Evolutionary conservation across 2,329 filamentous ascomycete genomes (phyloP).

Genomic region (Pyrenophora tritici-repentis): DNA sequence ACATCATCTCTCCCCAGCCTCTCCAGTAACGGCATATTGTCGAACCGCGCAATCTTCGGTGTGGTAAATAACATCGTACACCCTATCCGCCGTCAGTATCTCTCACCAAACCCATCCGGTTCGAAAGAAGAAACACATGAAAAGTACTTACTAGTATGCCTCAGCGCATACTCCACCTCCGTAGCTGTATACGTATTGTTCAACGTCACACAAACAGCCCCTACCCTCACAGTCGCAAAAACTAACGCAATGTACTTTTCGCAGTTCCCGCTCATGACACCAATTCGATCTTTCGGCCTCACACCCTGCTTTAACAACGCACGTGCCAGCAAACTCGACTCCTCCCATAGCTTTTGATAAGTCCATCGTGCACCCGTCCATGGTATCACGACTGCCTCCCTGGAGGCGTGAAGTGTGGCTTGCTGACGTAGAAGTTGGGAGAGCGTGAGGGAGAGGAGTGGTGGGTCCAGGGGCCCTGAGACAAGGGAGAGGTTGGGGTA

Average conservation of each 20-base stretch:
- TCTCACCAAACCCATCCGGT: background rate
- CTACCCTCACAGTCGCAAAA: conserved; percentile 66
- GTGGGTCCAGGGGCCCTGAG: conserved; percentile 69
- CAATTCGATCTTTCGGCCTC: conserved; percentile 70
- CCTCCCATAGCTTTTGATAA: conserved; percentile 53
- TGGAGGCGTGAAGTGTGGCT: conserved; percentile 65
- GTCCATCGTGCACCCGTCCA: conserved; percentile 78
- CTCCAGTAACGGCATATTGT: conserved; percentile 64
- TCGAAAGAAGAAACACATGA: too few species aligned
- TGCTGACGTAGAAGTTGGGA: conserved; percentile 75
- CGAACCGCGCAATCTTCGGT: conserved; percentile 67
- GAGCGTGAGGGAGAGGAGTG: conserved; percentile 72
- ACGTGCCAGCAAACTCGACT: conserved; percentile 48
- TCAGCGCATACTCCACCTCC: conserved; percentile 72
- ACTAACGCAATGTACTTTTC: conserved; percentile 68
- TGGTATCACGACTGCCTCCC: conserved; percentile 73
- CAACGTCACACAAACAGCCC: conserved; percentile 68
- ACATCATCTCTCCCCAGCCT: conserved; percentile 31
- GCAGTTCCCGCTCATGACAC: conserved; percentile 71
- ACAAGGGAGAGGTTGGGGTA: conserved; percentile 62
- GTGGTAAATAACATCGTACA: conserved; percentile 77
- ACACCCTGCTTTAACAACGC: conserved; percentile 68
- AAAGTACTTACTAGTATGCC: conserved; percentile 64
- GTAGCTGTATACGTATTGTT: conserved; percentile 81
- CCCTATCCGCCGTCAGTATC: conserved; percentile 49